These are phyloP conservation scores for Verruconis gallopava DNA, from an alignment of 2,329 filamentous ascomycete genomes.

Conservation along the genomic window DNA sequence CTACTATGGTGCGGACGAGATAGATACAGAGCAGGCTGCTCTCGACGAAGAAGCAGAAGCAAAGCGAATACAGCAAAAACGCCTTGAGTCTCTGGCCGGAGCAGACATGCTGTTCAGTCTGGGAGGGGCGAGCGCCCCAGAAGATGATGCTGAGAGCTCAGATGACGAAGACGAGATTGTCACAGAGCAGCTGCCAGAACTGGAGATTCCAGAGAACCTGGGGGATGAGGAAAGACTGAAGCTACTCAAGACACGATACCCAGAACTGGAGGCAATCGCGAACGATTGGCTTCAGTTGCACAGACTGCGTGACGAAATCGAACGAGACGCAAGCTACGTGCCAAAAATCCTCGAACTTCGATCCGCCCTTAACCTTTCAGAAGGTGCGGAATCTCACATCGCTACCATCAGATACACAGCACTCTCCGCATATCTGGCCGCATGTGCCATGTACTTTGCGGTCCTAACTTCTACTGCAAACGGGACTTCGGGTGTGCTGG, in stretches of 20 bases:
- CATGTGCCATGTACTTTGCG: constrained; percentile 87
- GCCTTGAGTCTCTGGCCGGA: constrained; percentile 75
- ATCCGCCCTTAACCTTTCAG: constrained; percentile 4
- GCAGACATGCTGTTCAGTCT: constrained; percentile 91
- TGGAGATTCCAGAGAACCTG: constrained; percentile 74
- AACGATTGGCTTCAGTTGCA: constrained; percentile 68
- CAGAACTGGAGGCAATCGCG: constrained; percentile 78
- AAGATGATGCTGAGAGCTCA: constrained; percentile 30
- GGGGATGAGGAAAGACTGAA: constrained; percentile 57
- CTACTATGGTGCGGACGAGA: constrained; percentile 80
- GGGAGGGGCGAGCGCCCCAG: constrained; percentile 60
- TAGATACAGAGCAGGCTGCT: constrained; percentile 60
- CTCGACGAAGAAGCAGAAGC: constrained; percentile 88
- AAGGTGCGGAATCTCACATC: constrained; percentile 1
- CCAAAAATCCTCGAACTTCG: constrained; percentile 25
- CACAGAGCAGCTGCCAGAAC: constrained; percentile 72
- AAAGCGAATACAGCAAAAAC: constrained; percentile 77
- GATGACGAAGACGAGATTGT: constrained; percentile 44
- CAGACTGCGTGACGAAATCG: constrained; percentile 44
- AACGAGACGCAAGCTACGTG: constrained; percentile 44
- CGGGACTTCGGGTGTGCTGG: constrained; percentile 40
- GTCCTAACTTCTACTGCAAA: constrained; percentile 71
- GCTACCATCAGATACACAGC: constrained; percentile 58
- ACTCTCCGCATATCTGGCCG: constrained; percentile 72
- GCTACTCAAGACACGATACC: constrained; percentile 69